Percentiles rank a stretch among this genome's conserved stretches.
phyloP scores from a whole-genome alignment of 1,139 yeast genomes.

The Kluyveromyces sp. region DNA sequence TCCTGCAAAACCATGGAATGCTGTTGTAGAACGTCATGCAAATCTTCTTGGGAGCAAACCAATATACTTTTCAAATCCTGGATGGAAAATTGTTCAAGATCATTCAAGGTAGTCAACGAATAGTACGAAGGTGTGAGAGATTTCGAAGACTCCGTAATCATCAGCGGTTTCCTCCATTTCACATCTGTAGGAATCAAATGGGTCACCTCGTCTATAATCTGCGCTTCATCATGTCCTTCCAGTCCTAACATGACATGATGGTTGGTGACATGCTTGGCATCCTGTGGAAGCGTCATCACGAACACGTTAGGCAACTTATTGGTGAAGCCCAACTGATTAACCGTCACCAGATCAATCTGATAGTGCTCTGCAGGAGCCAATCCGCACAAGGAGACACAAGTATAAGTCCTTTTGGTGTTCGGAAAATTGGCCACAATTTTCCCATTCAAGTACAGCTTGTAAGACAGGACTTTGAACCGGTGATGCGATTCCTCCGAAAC shows the following conservation, averaged over 20 bases:
- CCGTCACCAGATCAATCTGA: constrained; percentile 51
- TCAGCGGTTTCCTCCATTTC: constrained; percentile 11
- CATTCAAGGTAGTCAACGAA: constrained; percentile 24
- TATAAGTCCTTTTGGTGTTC: constrained; percentile 26
- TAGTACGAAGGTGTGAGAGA: constrained; percentile 22
- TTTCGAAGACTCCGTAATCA: constrained; percentile 6
- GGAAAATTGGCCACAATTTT: constrained; percentile 27
- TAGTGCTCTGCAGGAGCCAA: constrained; percentile 44
- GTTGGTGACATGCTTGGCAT: not conserved
- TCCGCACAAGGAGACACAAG: constrained; percentile 40
- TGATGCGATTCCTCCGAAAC: constrained; percentile 8
- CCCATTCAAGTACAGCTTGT: constrained; percentile 23
- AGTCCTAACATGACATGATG: not conserved
- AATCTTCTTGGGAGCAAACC: constrained; percentile 30
- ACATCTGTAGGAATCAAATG: constrained; percentile 10
- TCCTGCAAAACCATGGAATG: constrained; percentile 23
- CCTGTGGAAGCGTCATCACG: constrained; percentile 35
- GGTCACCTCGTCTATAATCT: constrained; percentile 7
- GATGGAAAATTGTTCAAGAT: constrained; percentile 26
- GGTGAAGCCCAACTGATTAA: constrained; percentile 40
- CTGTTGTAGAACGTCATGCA: constrained; percentile 30
- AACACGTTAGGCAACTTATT: constrained; percentile 41
- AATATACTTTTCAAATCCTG: constrained; percentile 29
- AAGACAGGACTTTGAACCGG: constrained; percentile 4
- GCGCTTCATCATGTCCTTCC: constrained; percentile 4